Evolutionary conservation across 345 rosid genomes (phyloP).

Genomic region (Noccaea bulbosa): DNA sequence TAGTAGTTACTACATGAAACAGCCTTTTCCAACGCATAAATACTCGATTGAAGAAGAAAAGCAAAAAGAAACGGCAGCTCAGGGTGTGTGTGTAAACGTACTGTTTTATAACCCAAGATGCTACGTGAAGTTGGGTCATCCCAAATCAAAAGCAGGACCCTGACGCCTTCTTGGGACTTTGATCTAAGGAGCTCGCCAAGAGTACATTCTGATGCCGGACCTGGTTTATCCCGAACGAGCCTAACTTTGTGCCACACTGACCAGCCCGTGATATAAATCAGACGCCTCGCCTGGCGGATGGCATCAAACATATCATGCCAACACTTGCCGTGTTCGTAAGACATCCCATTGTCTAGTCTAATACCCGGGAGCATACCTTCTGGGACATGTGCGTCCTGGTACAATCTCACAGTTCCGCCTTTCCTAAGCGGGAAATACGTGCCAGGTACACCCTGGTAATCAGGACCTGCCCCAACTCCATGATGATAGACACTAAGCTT

Average conservation of each 20-base stretch:
- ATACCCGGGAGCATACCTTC: conserved; percentile 60
- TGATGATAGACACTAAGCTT: conserved; percentile 50
- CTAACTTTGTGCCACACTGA: conserved; percentile 68
- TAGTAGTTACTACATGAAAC: conserved; percentile 19
- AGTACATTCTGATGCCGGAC: conserved; percentile 44
- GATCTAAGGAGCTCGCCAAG: conserved; percentile 78
- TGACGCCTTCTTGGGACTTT: conserved; percentile 90
- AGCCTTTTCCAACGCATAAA: neutral
- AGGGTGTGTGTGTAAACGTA: conserved; percentile 39
- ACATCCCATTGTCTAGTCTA: conserved; percentile 57
- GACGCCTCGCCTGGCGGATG: conserved; percentile 69
- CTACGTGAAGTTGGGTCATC: conserved; percentile 91
- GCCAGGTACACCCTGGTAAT: conserved; percentile 67
- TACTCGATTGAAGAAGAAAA: neutral
- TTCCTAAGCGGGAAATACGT: conserved; percentile 84
- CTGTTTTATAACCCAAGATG: conserved; percentile 68
- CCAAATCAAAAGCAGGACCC: conserved; percentile 90
- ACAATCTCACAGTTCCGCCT: conserved; percentile 73
- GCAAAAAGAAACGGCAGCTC: conserved; percentile 5
- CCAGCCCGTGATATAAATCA: conserved; percentile 87
- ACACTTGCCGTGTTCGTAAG: conserved; percentile 61
- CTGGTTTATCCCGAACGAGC: conserved; percentile 57
- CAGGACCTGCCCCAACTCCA: conserved; percentile 66
- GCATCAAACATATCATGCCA: conserved; percentile 80
- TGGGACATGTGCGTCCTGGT: conserved; percentile 87